A percentile compares a stretch with the other conserved stretches of the same genome.
Conservation (phyloP, 2,329 filamentous ascomycete genomes). For the Zymoseptoria brevis region DNA sequence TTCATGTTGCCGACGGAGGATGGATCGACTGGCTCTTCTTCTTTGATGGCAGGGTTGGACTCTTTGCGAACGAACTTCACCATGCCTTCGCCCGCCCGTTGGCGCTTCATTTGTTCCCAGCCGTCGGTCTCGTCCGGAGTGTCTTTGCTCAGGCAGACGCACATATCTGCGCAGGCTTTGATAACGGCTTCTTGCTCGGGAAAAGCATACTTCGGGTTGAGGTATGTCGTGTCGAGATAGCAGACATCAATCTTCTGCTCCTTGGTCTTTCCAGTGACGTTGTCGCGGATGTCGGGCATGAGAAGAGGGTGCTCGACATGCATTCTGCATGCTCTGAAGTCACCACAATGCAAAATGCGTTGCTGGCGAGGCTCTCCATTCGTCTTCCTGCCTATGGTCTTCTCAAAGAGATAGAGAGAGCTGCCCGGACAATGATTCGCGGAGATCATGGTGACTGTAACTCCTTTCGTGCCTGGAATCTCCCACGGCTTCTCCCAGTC, state of each 20-base stretch:
- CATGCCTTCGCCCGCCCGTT: conserved; percentile 52
- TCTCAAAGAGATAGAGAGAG: conserved; percentile 88
- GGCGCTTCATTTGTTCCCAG: conserved; percentile 50
- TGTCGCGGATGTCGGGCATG: conserved; percentile 64
- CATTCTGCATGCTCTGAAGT: conserved; percentile 82
- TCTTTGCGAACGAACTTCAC: conserved; percentile 51
- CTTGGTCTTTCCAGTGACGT: conserved; percentile 58
- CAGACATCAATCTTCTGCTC: conserved; percentile 91
- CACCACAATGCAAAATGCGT: conserved; percentile 86
- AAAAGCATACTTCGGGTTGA: conserved; percentile 92
- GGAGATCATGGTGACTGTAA: conserved; percentile 85
- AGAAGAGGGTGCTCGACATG: conserved; percentile 78
- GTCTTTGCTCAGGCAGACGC: conserved; percentile 65
- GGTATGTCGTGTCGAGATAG: conserved; percentile 94
- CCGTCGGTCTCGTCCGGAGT: conserved; percentile 49
- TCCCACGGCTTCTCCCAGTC: conserved; percentile 76
- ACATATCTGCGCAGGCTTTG: conserved; percentile 77
- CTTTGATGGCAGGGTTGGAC: conserved; percentile 32
- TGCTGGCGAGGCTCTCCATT: conserved; percentile 52
- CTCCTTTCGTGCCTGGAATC: conserved; percentile 73
- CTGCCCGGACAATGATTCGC: conserved; percentile 97
- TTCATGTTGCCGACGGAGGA: conserved; percentile 31
- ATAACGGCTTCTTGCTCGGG: conserved; percentile 85
- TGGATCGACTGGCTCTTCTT: conserved; percentile 29
- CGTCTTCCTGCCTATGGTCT: conserved; percentile 54